Conservation (phyloP, 345 rosid genomes). For the Camelina hispida region DNA sequence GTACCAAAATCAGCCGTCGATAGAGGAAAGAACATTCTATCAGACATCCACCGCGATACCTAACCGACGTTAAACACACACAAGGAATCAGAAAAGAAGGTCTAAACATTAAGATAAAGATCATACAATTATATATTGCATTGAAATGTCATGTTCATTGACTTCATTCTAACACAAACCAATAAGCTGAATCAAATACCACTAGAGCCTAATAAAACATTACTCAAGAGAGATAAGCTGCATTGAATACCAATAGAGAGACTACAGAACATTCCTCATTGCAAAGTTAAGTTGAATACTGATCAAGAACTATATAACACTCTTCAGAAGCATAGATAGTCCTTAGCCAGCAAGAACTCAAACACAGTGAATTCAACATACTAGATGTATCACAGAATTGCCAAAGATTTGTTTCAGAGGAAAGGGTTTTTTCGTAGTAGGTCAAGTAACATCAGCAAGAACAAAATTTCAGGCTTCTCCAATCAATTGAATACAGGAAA, state of each 20-base stretch:
- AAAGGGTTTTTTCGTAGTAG: background rate
- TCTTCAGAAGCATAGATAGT: background rate
- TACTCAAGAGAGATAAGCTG: background rate
- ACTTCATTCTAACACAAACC: background rate
- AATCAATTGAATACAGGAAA: too few relatives aligned
- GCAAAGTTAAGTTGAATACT: background rate
- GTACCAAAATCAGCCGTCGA: background rate
- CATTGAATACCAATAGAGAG: background rate
- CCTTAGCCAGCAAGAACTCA: background rate
- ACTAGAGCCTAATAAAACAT: background rate
- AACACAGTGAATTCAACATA: background rate
- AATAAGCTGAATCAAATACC: background rate
- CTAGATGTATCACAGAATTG: background rate
- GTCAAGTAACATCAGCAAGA: too few relatives aligned
- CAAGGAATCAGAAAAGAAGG: background rate
- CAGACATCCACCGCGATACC: slow-evolving; percentile 5
- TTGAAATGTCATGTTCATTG: background rate
- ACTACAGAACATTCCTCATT: background rate
- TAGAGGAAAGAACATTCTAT: slow-evolving; percentile 12
- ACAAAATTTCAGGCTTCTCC: too few relatives aligned
- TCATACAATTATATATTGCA: background rate
- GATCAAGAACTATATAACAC: background rate
- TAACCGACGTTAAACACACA: background rate
- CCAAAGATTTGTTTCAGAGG: background rate
- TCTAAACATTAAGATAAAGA: background rate